These are phyloP conservation scores for Venustampulla echinocandica DNA, from an alignment of 495 filamentous ascomycete genomes.

Conservation along the genomic window DNA sequence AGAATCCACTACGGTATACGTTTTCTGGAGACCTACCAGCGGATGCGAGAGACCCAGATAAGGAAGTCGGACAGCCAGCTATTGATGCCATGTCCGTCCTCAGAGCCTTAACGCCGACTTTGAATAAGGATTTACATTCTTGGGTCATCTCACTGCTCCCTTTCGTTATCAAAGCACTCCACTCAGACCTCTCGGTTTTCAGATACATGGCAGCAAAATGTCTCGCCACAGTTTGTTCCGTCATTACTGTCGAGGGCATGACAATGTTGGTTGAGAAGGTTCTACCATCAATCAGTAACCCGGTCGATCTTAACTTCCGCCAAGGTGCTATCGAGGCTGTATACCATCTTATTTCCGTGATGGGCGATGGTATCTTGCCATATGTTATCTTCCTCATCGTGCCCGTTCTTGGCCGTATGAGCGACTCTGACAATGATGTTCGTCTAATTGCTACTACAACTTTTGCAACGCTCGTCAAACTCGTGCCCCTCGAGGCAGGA, in stretches of 20 bases:
- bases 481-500: constrained; percentile 97
- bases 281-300: constrained; percentile 80
- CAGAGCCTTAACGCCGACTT: constrained; percentile 77
- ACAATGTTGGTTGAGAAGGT: constrained; percentile 92
- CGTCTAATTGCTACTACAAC: constrained; percentile 91
- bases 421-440: constrained; percentile 92
- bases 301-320: constrained; percentile 71
- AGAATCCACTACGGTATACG: constrained; percentile 63
- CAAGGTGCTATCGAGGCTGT: constrained; percentile 92
- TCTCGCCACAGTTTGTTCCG: constrained; percentile 92
- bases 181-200: constrained; percentile 79
- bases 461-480: constrained; percentile 92
- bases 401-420: constrained; percentile 98
- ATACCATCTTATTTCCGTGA: constrained; percentile 93
- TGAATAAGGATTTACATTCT: constrained; percentile 60
- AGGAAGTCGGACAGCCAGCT: constrained; percentile 75
- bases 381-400: constrained; percentile 99
- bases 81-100: constrained; percentile 90
- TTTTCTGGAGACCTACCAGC: constrained; percentile 65
- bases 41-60: constrained; percentile 55
- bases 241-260: constrained; percentile 90
- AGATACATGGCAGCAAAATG: constrained; percentile 96
- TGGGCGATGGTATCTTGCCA: constrained; percentile 91
- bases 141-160: constrained; percentile 79
- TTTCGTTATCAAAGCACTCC: constrained; percentile 76